These are phyloP conservation scores for Barnettozyma salicaria DNA, from an alignment of 805 yeast species.

Conservation along the genomic window DNA sequence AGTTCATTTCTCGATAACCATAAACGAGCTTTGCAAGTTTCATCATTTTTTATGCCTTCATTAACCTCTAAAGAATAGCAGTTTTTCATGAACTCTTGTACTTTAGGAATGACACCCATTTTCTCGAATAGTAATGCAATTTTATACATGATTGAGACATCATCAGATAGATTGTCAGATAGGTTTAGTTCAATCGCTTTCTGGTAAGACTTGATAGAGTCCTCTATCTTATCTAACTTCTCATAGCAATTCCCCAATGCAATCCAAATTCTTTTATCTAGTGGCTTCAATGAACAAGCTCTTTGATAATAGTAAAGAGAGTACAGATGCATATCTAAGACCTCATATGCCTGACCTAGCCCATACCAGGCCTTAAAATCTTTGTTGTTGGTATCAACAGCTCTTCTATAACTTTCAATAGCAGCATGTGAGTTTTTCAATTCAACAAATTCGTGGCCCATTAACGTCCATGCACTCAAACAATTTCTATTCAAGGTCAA, in stretches of 20 bases:
- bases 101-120: constrained; percentile 35
- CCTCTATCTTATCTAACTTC: constrained; percentile 60
- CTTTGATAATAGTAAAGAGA: constrained; percentile 88
- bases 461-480: constrained; percentile 90
- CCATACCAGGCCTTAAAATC: constrained; percentile 99
- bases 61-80: constrained; percentile 55
- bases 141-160: constrained; percentile 51
- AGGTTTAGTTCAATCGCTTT: constrained; percentile 55
- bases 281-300: constrained; percentile 82
- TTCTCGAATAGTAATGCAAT: constrained; percentile 64
- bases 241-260: constrained; percentile 89
- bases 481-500: constrained; percentile 73
- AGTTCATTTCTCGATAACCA: constrained; percentile 79
- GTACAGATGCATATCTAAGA: constrained; percentile 88
- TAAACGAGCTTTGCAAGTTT: constrained; percentile 70
- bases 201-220: constrained; percentile 75
- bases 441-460: constrained; percentile 99
- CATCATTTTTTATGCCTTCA: constrained; percentile 60
- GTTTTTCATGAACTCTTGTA: constrained; percentile 32
- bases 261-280: constrained; percentile 93
- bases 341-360: constrained; percentile 96
- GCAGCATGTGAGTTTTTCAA: constrained; percentile 96
- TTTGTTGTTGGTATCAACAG: constrained; percentile 80
- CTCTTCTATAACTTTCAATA: constrained; percentile 88
- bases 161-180: constrained; percentile 42